These are phyloP conservation scores for Pichia sp. DNA, from an alignment of 1,139 yeast species.

Conservation along the genomic window DNA sequence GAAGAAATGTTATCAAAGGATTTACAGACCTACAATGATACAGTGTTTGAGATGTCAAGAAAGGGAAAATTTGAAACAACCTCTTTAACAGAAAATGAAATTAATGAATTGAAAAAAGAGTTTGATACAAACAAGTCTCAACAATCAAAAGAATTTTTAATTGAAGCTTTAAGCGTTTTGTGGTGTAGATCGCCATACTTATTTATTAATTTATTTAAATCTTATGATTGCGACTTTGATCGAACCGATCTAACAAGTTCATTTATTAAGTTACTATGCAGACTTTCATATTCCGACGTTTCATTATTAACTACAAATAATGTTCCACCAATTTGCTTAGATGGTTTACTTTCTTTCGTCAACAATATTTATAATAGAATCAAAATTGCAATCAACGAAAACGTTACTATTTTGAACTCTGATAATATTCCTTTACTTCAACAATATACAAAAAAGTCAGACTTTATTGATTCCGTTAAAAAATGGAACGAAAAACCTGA, in stretches of 20 bases:
- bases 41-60: conserved; percentile 28
- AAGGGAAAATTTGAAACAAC: conserved; percentile 36
- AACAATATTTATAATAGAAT: conserved; percentile 60
- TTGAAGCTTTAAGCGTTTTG: conserved; percentile 77
- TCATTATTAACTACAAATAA: conserved; percentile 71
- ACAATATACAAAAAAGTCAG: conserved; percentile 57
- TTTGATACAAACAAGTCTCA: conserved; percentile 37
- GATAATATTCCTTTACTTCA: conserved; percentile 29
- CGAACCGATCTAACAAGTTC: conserved; percentile 73
- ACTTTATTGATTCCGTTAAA: conserved; percentile 69
- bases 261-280: conserved; percentile 64
- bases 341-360: conserved; percentile 71
- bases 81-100: conserved; percentile 24
- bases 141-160: conserved; percentile 61
- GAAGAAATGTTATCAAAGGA: conserved; percentile 22
- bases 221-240: conserved; percentile 89
- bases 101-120: conserved; percentile 23
- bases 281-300: conserved; percentile 74
- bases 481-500: conserved; percentile 73
- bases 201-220: conserved; percentile 70
- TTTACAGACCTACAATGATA: conserved; percentile 21
- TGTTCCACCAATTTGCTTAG: conserved; percentile 91
- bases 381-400: conserved; percentile 29
- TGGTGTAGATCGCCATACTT: conserved; percentile 81
- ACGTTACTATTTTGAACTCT: conserved; percentile 16